Conservation (phyloP, 805 yeast species). For the Wickerhamiella vanderwaltii region DNA sequence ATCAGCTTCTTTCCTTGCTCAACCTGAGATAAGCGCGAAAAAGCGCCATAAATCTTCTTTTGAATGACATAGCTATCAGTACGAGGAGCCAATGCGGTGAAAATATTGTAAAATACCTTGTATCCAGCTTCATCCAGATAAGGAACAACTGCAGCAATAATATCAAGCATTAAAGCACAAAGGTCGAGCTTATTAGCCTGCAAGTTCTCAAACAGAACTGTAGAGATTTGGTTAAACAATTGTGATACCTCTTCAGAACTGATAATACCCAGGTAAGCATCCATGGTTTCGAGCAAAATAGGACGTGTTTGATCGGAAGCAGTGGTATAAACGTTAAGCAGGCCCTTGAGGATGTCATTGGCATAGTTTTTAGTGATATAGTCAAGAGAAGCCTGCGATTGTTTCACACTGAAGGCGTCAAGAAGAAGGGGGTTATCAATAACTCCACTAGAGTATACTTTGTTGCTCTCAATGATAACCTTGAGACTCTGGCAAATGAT, state of each 20-base stretch:
- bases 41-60: conserved; percentile 67
- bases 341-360: conserved; percentile 66
- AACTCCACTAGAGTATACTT: conserved; percentile 46
- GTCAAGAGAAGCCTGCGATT: conserved; percentile 45
- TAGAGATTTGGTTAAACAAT: conserved; percentile 79
- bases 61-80: conserved; percentile 55
- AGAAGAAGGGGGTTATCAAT: conserved; percentile 47
- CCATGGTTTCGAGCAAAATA: conserved; percentile 75
- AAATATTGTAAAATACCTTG: conserved; percentile 17
- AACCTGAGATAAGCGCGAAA: conserved; percentile 57
- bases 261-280: conserved; percentile 61
- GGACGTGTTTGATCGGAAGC: conserved; percentile 63
- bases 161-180: conserved; percentile 81
- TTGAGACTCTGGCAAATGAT: conserved; percentile 74
- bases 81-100: conserved; percentile 16
- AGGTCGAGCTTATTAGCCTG: conserved; percentile 29
- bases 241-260: conserved; percentile 51
- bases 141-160: conserved; percentile 75
- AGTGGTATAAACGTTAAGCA: conserved; percentile 88
- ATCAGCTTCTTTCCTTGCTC: conserved; percentile 38
- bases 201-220: conserved; percentile 60
- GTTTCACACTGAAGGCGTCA: conserved; percentile 45
- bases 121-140: conserved; percentile 45
- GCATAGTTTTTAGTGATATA: conserved; percentile 46
- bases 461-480: conserved; percentile 63